Base-by-base conservation (phyloP, 495 filamentous ascomycete species). In the Penicillium paradoxum region DNA sequence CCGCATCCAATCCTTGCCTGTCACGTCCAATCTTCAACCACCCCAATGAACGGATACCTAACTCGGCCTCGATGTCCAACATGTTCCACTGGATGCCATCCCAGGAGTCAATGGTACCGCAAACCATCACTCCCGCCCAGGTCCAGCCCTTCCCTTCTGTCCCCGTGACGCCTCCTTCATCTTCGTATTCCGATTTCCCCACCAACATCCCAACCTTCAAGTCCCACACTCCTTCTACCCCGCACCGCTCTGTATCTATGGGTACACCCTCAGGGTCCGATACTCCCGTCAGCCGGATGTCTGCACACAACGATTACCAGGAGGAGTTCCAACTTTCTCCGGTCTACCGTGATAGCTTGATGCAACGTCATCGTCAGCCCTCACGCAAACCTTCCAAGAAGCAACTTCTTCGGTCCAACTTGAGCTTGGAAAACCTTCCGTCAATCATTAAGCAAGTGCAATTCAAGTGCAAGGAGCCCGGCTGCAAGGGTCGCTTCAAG, bases 401-500 rank as follows among this genome's bases (percentile, higher is more conserved):
- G 58, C 65, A 73, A 38, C 56, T 70, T 3, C 64, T 69, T 9
- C 69, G 70, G 8, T 73, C 73, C 14, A 70, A 66, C 34, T 52
- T 76, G 17, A 70, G 62, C 41, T 54, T 76, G 14, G 73, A 76
- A 42, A 73, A 70, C 51, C 54, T 76, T 0, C 71, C 70, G 19
- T 57, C 65, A 1, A 69, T 71, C 46, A 71, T 72, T 21, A 72
- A 71, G 54, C 69, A 75, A 51, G 73, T 76, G 0, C 73, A 75
- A 36, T 76, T 76, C 59, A 73, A 66, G 53, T 81, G 78, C 69
- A 69, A 73, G 30, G 66, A 76, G 30, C 68, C 68, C 8, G 70
- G 67, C 13, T 81, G 75, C 59, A 75, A 76, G 55, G 73, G 70
- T 0, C 68, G 70, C 1, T 83, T 84, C 60, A 83, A 82, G 65